Evolutionary conservation across 2,329 filamentous ascomycete genomes (phyloP).

Genomic region (Aspergillus brunneoviolaceus): DNA sequence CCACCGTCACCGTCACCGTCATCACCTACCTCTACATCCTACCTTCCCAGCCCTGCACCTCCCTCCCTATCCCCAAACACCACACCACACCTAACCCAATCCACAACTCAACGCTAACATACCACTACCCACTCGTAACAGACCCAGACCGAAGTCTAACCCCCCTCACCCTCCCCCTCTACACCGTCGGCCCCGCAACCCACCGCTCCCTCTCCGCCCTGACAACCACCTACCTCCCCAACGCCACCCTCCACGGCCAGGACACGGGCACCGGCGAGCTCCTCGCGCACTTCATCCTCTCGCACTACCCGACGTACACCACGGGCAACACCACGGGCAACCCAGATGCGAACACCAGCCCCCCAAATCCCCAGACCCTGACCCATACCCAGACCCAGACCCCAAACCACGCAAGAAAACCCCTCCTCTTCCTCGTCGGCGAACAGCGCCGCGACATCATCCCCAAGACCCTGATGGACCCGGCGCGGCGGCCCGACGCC

Average conservation of each 20-base stretch:
- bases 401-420: conserved; percentile 39
- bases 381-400: too few species aligned
- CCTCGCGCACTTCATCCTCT: conserved; percentile 73
- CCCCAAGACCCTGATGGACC: conserved; percentile 70
- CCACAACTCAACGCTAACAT: neutral
- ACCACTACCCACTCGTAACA: neutral
- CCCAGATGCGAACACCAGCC: too few species aligned
- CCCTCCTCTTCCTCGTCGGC: conserved; percentile 83
- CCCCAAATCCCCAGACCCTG: too few species aligned
- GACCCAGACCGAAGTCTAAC: conserved; percentile 3
- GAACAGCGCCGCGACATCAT: conserved; percentile 90
- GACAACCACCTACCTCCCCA: conserved; percentile 43
- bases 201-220: conserved; percentile 65
- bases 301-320: conserved; percentile 62
- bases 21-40: too few species aligned
- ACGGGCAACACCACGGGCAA: too few species aligned
- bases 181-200: conserved; percentile 51
- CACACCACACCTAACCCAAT: neutral
- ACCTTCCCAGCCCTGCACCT: too few species aligned
- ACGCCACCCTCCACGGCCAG: conserved; percentile 68
- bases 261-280: conserved; percentile 83
- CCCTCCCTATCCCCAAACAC: too few species aligned
- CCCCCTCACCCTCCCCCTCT: conserved; percentile 38
- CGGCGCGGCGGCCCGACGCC: conserved; percentile 47
- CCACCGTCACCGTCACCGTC: too few species aligned